Percentiles rank a stretch among this genome's conserved stretches.
phyloP scores from a whole-genome alignment of 2,329 filamentous ascomycete species.

The Venturia effusa region DNA sequence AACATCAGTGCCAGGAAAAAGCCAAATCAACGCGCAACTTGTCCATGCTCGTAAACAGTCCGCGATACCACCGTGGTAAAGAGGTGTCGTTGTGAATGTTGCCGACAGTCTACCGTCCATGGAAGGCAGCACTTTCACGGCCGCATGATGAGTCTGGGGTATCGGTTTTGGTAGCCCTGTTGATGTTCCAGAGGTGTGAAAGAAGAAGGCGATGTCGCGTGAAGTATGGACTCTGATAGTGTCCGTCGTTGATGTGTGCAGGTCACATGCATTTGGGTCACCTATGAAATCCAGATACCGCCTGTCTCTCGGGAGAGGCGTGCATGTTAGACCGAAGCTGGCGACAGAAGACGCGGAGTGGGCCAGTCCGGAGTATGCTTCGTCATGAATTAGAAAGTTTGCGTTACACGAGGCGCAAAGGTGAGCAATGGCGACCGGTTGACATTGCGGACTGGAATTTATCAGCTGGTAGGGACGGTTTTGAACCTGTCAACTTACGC shows the following conservation, averaged over 20 bases:
- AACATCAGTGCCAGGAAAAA: slow-evolving; percentile 46
- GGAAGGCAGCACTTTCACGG: slow-evolving; percentile 43
- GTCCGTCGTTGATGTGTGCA: neutral
- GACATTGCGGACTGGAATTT: slow-evolving; percentile 33
- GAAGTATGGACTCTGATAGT: slow-evolving; percentile 4
- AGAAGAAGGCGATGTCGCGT: slow-evolving; percentile 34
- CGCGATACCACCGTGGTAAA: slow-evolving; percentile 55
- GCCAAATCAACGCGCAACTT: slow-evolving; percentile 47
- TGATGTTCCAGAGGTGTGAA: slow-evolving; percentile 56
- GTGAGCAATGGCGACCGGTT: slow-evolving; percentile 37
- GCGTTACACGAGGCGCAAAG: slow-evolving; percentile 40
- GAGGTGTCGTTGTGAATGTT: slow-evolving; percentile 54
- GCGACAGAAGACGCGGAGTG: slow-evolving; percentile 16
- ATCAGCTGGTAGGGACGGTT: slow-evolving; percentile 6
- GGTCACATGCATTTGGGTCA: neutral
- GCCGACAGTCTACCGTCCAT: slow-evolving; percentile 31
- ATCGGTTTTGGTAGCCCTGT: slow-evolving; percentile 54
- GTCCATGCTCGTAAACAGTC: slow-evolving; percentile 54
- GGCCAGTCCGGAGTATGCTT: slow-evolving; percentile 25
- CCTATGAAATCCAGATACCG: neutral
- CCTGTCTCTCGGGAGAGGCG: neutral
- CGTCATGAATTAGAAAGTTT: slow-evolving; percentile 36
- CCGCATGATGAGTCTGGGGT: slow-evolving; percentile 44
- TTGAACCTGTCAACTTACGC: slow-evolving; percentile 24
- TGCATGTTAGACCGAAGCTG: neutral